A percentile compares a stretch with the other conserved stretches of the same genome.
phyloP scores from a whole-genome alignment of 345 rosid genomes.

The Luvunga scandens region DNA sequence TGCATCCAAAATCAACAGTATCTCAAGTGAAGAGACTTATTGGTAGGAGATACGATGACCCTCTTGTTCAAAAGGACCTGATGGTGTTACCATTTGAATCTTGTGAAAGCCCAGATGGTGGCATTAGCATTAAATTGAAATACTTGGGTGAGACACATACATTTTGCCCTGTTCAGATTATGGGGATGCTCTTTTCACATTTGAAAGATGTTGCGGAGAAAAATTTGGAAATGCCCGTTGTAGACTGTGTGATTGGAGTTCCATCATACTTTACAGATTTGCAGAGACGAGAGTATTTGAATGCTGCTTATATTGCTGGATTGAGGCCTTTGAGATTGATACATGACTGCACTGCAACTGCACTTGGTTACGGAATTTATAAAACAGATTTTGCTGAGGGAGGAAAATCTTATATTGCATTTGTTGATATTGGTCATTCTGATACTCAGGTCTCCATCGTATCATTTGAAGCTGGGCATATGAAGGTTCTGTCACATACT shows the following conservation, averaged over 20 bases:
- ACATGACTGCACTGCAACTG: slow-evolving; percentile 59
- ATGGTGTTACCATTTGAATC: slow-evolving; percentile 44
- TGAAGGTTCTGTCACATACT: slow-evolving; percentile 54
- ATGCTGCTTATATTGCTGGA: slow-evolving; percentile 55
- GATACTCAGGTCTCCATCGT: slow-evolving; percentile 57
- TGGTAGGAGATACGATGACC: slow-evolving; percentile 40
- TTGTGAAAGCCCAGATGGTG: slow-evolving; percentile 41
- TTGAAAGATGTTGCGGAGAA: slow-evolving; percentile 51
- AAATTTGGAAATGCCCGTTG: slow-evolving; percentile 42
- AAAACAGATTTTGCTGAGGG: slow-evolving; percentile 45
- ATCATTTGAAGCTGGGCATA: slow-evolving; percentile 47
- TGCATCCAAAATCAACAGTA: slow-evolving; percentile 51
- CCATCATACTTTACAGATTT: slow-evolving; percentile 61
- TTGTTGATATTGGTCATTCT: slow-evolving; percentile 61
- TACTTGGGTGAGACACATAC: slow-evolving; percentile 41
- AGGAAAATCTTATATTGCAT: slow-evolving; percentile 44
- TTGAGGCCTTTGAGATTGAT: slow-evolving; percentile 56
- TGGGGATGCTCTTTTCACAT: slow-evolving; percentile 57
- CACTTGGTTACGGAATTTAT: slow-evolving; percentile 59
- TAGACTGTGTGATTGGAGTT: slow-evolving; percentile 55
- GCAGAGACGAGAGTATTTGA: slow-evolving; percentile 54
- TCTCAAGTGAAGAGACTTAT: slow-evolving; percentile 57
- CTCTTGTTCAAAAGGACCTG: slow-evolving; percentile 45
- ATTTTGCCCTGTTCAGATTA: slow-evolving; percentile 42
- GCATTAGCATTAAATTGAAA: slow-evolving; percentile 42